phyloP scores from a whole-genome alignment of 768 basidiomycete genomes.

The Trametes gibbosa region DNA sequence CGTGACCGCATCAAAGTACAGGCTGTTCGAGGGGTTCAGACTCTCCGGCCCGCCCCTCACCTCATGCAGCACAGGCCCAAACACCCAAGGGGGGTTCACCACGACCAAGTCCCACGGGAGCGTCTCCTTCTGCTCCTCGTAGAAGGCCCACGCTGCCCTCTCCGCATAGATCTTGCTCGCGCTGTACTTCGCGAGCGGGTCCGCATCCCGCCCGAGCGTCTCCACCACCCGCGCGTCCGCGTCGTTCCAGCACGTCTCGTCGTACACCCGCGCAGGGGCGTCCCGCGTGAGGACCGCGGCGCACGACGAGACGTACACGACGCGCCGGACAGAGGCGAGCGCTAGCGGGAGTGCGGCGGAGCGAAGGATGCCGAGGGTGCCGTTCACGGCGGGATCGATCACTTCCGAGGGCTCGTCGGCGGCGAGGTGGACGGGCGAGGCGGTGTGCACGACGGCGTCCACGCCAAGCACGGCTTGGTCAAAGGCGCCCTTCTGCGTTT shows the following conservation, averaged over 20 bases:
- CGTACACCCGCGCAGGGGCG: slow-evolving; percentile 28
- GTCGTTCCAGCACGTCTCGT: slow-evolving; percentile 60
- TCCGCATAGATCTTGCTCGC: slow-evolving; percentile 69
- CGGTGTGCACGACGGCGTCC: slow-evolving; percentile 40
- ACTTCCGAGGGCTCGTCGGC: slow-evolving; percentile 37
- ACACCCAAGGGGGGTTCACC: slow-evolving; percentile 34
- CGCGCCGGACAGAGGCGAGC: slow-evolving; percentile 53
- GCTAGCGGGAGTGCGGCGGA: slow-evolving; percentile 50
- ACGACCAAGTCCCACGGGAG: slow-evolving; percentile 32
- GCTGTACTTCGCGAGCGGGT: slow-evolving; percentile 41
- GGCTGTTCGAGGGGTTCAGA: too few species aligned
- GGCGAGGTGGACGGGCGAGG: slow-evolving; percentile 32
- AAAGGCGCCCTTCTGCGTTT: slow-evolving; percentile 33
- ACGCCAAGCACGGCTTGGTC: slow-evolving; percentile 47
- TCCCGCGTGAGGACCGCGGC: slow-evolving; percentile 34
- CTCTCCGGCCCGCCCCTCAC: slow-evolving; percentile 16
- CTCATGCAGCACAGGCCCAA: slow-evolving; percentile 42
- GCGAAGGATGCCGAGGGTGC: slow-evolving; percentile 60
- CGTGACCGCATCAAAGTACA: slow-evolving; percentile 1
- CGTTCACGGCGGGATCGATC: slow-evolving; percentile 67
- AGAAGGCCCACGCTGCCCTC: slow-evolving; percentile 21
- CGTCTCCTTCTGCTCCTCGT: not conserved
- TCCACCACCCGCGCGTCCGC: slow-evolving; percentile 48
- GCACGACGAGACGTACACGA: slow-evolving; percentile 70
- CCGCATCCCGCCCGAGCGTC: slow-evolving; percentile 45